Conservation (phyloP, 1,139 yeast species). For the Debaryomyces coudertii region DNA sequence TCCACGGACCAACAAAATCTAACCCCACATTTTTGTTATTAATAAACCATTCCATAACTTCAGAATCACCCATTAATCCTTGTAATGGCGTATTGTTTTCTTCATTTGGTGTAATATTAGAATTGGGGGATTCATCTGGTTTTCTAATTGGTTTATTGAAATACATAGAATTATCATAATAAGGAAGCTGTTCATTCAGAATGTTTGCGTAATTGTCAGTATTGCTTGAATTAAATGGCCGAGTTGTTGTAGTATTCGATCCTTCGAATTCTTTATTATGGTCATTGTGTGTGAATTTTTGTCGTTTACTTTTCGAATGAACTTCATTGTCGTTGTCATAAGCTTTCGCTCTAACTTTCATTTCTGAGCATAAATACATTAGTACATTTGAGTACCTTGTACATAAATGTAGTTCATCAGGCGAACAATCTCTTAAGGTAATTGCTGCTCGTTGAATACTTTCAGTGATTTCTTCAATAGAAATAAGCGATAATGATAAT, state of each 20-base stretch:
- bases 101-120: slow-evolving; percentile 14
- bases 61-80: slow-evolving; percentile 49
- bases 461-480: slow-evolving; percentile 69
- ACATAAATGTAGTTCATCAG: slow-evolving; percentile 85
- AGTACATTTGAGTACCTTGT: slow-evolving; percentile 80
- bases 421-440: slow-evolving; percentile 78
- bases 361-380: slow-evolving; percentile 76
- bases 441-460: slow-evolving; percentile 75
- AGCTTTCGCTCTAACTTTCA: slow-evolving; percentile 48
- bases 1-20: slow-evolving; percentile 88
- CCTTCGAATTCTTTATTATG: slow-evolving; percentile 15
- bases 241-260: neutral
- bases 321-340: slow-evolving; percentile 10
- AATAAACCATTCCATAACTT: slow-evolving; percentile 73
- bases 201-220: neutral
- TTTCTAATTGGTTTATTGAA: slow-evolving; percentile 8
- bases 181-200: neutral
- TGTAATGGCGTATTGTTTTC: slow-evolving; percentile 22
- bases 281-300: slow-evolving; percentile 9
- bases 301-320: slow-evolving; percentile 8
- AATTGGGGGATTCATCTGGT: slow-evolving; percentile 11
- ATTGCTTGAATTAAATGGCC: neutral
- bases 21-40: slow-evolving; percentile 69
- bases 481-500: slow-evolving; percentile 63
- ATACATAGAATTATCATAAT: slow-evolving; percentile 8